A percentile compares a stretch with the other conserved stretches of the same genome.
These are phyloP conservation scores for Tagetes patula DNA, from an alignment of 129 eudicot species.

Conservation along the genomic window DNA sequence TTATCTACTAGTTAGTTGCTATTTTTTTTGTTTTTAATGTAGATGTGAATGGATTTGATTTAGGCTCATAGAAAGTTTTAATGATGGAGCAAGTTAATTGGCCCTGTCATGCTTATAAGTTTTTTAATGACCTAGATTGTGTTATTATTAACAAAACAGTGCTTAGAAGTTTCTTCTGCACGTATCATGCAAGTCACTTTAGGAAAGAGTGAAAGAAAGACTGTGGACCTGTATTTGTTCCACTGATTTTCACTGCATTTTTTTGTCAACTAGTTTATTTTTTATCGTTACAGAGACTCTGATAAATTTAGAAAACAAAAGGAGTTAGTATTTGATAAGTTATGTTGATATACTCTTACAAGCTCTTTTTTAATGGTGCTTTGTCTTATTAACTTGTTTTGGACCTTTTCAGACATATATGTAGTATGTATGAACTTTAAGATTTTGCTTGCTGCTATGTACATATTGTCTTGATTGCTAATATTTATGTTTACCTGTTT, in stretches of 20 bases:
- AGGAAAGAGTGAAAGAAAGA: neutral
- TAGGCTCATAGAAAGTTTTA: neutral
- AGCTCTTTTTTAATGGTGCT: constrained; percentile 11
- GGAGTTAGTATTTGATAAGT: neutral
- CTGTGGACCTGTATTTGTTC: neutral
- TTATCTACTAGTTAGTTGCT: neutral
- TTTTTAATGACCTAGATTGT: neutral
- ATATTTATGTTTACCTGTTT: neutral
- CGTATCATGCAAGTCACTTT: neutral
- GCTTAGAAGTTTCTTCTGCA: neutral
- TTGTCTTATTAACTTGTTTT: constrained; percentile 5
- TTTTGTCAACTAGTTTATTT: neutral
- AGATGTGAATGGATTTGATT: constrained; percentile 1
- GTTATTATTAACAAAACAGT: neutral
- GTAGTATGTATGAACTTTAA: neutral
- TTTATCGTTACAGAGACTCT: neutral
- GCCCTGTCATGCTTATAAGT: neutral
- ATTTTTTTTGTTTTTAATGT: neutral
- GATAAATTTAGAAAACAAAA: neutral
- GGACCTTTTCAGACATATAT: neutral
- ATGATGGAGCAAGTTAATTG: neutral
- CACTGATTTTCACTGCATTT: neutral
- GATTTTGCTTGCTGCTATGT: constrained; percentile 4
- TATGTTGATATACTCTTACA: neutral
- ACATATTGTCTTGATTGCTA: neutral